These are phyloP conservation scores for Penicillium sp. DNA, from an alignment of 2,329 filamentous ascomycete species.

Conservation along the genomic window DNA sequence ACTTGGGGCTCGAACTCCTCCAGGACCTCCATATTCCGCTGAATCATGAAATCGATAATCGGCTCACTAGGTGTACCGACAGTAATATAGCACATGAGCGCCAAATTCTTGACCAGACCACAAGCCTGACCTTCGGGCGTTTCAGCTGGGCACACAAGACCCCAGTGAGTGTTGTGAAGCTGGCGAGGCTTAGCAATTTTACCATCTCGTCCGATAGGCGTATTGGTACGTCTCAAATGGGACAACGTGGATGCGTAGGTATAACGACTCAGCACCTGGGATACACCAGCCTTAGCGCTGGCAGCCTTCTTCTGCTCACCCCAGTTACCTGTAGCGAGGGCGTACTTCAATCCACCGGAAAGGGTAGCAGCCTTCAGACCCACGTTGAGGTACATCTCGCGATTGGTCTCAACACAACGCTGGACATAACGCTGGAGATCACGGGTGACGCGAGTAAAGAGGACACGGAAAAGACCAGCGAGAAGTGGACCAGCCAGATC, in stretches of 20 bases:
- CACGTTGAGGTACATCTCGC: conserved; percentile 85
- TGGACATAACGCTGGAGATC: conserved; percentile 91
- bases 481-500: conserved; percentile 92
- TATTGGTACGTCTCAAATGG: conserved; percentile 95
- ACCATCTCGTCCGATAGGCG: conserved; percentile 93
- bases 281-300: conserved; percentile 92
- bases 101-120: conserved; percentile 95
- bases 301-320: conserved; percentile 98
- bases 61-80: conserved; percentile 89
- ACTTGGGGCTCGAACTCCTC: conserved; percentile 88
- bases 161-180: conserved; percentile 98
- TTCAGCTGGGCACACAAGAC: conserved; percentile 92
- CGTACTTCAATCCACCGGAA: conserved; percentile 94
- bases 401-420: conserved; percentile 83
- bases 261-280: conserved; percentile 95
- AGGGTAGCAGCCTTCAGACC: conserved; percentile 89
- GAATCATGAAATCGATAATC: conserved; percentile 92
- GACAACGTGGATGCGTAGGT: conserved; percentile 96
- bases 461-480: conserved; percentile 90
- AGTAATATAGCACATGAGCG: conserved; percentile 97
- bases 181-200: conserved; percentile 98
- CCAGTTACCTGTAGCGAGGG: conserved; percentile 96
- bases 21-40: conserved; percentile 90
- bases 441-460: conserved; percentile 86
- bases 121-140: conserved; percentile 98